Percentiles rank a stretch among this genome's conserved stretches.
Evolutionary conservation across 257 asterid species (phyloP).

Genomic region (Plantago major): DNA sequence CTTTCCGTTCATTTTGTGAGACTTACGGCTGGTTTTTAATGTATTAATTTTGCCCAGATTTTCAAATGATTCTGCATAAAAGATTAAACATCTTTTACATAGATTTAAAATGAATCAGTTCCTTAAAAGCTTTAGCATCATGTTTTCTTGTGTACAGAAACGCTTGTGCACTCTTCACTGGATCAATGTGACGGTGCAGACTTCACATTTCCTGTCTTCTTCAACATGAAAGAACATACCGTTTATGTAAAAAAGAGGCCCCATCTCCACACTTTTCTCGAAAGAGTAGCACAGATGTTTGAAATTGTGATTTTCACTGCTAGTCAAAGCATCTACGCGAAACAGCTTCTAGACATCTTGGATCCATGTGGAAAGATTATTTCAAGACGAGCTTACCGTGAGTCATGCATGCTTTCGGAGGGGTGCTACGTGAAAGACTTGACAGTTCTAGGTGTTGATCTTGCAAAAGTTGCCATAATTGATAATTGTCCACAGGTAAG

Average conservation of each 20-base stretch:
- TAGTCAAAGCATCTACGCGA: conserved; percentile 92
- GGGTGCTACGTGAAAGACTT: conserved; percentile 81
- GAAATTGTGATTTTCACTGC: conserved; percentile 90
- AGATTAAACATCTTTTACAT: not conserved
- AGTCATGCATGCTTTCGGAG: conserved; percentile 77
- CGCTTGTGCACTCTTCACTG: conserved; percentile 90
- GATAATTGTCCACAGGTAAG: conserved; percentile 94
- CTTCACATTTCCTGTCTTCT: conserved; percentile 82
- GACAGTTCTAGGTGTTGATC: conserved; percentile 90
- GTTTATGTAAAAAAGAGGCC: conserved; percentile 92
- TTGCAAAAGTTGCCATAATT: conserved; percentile 81
- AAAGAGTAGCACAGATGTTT: conserved; percentile 83
- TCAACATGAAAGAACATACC: conserved; percentile 77
- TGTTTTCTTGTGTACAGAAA: conserved; percentile 57
- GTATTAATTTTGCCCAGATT: no score
- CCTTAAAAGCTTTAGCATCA: conserved; percentile 8
- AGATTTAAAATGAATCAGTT: conserved; percentile 9
- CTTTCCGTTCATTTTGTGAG: no score
- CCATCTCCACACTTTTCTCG: conserved; percentile 63
- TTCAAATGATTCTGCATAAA: no score
- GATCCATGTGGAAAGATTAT: conserved; percentile 84
- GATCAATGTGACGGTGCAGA: conserved; percentile 77
- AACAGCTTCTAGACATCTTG: conserved; percentile 74
- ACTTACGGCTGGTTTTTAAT: no score
- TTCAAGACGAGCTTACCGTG: conserved; percentile 88